These are phyloP conservation scores for Penicillium oxalicum DNA, from an alignment of 2,329 filamentous ascomycete genomes.

Conservation along the genomic window DNA sequence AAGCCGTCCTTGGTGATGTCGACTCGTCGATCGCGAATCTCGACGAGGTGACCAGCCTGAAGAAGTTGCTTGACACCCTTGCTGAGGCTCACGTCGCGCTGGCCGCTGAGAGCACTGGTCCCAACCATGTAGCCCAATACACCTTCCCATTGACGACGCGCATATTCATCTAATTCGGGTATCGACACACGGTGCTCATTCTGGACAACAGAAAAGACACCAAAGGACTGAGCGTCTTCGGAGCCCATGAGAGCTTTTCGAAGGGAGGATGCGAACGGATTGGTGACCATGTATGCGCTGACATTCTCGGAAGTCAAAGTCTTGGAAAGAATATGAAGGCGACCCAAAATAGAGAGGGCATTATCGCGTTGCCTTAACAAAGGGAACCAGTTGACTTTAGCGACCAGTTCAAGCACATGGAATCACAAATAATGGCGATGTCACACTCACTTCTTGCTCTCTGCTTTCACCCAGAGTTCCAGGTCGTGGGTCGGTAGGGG, in stretches of 20 bases:
- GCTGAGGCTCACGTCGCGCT: slow-evolving; percentile 52
- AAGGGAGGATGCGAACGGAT: slow-evolving; percentile 76
- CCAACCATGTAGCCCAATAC: slow-evolving; percentile 92
- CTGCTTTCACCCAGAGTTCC: slow-evolving; percentile 76
- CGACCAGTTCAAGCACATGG: no score
- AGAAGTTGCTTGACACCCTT: slow-evolving; percentile 79
- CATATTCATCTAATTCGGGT: slow-evolving; percentile 74
- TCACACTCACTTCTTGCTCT: slow-evolving; percentile 48
- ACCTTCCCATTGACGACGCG: slow-evolving; percentile 86
- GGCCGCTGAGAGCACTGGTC: slow-evolving; percentile 44
- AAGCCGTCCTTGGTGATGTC: slow-evolving; percentile 91
- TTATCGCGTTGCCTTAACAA: slow-evolving; percentile 66
- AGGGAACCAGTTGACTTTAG: not conserved
- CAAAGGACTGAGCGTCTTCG: slow-evolving; percentile 81
- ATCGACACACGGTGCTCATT: slow-evolving; percentile 61
- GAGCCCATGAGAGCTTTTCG: slow-evolving; percentile 82
- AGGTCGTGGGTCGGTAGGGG: slow-evolving; percentile 75
- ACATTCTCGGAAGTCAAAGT: slow-evolving; percentile 55
- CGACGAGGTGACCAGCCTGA: slow-evolving; percentile 72
- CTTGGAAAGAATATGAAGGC: slow-evolving; percentile 78
- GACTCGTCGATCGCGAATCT: slow-evolving; percentile 50
- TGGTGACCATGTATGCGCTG: slow-evolving; percentile 68
- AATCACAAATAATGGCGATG: not conserved
- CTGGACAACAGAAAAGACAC: slow-evolving; percentile 67
- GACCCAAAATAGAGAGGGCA: slow-evolving; percentile 71